phyloP scores from a whole-genome alignment of 1,284 basidiomycete genomes.

The Irpex sp. region DNA sequence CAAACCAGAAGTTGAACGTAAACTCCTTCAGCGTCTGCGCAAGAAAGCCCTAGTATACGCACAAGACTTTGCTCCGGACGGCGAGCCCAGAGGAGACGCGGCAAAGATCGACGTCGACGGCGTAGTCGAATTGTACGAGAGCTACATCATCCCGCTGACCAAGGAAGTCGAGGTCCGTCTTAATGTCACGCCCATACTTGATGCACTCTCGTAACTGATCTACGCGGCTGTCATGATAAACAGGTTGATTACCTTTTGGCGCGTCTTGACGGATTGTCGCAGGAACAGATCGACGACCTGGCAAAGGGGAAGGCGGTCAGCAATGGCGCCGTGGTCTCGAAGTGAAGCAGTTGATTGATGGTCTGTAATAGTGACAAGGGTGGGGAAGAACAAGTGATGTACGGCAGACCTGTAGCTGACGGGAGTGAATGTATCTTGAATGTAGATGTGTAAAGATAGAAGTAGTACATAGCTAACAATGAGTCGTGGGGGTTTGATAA shows the following conservation, averaged over 20 bases:
- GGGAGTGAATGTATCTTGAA: neutral
- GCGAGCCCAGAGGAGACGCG: constrained; percentile 41
- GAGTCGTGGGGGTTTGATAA: neutral
- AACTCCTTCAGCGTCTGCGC: constrained; percentile 80
- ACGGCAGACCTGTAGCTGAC: neutral
- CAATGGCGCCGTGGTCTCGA: neutral
- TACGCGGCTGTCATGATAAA: neutral
- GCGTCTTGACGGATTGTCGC: constrained; percentile 77
- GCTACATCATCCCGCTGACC: constrained; percentile 94
- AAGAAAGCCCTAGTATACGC: constrained; percentile 95
- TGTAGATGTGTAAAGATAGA: neutral
- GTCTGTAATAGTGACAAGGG: neutral
- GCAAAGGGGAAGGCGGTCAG: constrained; percentile 16
- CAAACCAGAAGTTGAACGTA: constrained; percentile 92
- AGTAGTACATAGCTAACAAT: neutral
- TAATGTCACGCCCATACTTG: neutral
- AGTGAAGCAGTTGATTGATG: neutral
- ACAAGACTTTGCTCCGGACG: constrained; percentile 81
- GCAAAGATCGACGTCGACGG: constrained; percentile 90
- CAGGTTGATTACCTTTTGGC: constrained; percentile 92
- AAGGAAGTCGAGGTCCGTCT: constrained; percentile 92
- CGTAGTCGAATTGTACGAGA: constrained; percentile 90
- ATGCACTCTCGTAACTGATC: neutral
- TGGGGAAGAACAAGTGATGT: neutral
- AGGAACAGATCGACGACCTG: constrained; percentile 76